Conservation (phyloP, 345 rosid species). For the Adansonia digitata region DNA sequence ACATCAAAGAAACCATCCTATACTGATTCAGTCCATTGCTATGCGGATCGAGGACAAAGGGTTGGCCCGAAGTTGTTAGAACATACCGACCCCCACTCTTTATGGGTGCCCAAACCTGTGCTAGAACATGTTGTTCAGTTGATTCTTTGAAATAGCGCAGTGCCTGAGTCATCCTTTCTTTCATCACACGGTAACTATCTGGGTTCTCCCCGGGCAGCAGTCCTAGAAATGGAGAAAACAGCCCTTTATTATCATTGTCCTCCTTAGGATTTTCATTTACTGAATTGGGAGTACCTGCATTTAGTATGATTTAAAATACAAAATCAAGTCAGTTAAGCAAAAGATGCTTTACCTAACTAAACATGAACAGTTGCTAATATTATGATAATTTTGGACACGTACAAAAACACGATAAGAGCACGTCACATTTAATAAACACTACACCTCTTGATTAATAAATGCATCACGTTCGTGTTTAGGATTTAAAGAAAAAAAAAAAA, state of each 20-base stretch:
- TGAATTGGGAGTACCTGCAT: slow-evolving; percentile 45
- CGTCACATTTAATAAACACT: too few relatives aligned
- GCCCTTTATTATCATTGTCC: slow-evolving; percentile 24
- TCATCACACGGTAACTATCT: slow-evolving; percentile 58
- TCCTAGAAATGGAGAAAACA: slow-evolving; percentile 48
- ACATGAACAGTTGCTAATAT: not conserved
- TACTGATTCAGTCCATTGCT: slow-evolving; percentile 76
- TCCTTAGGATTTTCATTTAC: slow-evolving; percentile 34
- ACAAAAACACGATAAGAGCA: too few relatives aligned
- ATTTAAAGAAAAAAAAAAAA: too few relatives aligned
- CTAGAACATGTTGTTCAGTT: slow-evolving; percentile 74
- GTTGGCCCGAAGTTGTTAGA: slow-evolving; percentile 86
- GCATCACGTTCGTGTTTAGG: too few relatives aligned
- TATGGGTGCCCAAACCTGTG: slow-evolving; percentile 93
- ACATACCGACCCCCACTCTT: slow-evolving; percentile 49
- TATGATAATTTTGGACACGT: too few relatives aligned
- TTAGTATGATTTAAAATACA: slow-evolving; percentile 10
- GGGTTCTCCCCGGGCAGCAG: slow-evolving; percentile 48
- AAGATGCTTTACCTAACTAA: not conserved
- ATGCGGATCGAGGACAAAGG: slow-evolving; percentile 74
- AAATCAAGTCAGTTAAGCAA: not conserved
- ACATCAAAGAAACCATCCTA: slow-evolving; percentile 75
- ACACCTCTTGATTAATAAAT: too few relatives aligned
- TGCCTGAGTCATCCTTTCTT: slow-evolving; percentile 91
- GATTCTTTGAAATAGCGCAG: slow-evolving; percentile 79